Conservation (phyloP, 352 stramenopile species). For the Pythium aristosporum region DNA sequence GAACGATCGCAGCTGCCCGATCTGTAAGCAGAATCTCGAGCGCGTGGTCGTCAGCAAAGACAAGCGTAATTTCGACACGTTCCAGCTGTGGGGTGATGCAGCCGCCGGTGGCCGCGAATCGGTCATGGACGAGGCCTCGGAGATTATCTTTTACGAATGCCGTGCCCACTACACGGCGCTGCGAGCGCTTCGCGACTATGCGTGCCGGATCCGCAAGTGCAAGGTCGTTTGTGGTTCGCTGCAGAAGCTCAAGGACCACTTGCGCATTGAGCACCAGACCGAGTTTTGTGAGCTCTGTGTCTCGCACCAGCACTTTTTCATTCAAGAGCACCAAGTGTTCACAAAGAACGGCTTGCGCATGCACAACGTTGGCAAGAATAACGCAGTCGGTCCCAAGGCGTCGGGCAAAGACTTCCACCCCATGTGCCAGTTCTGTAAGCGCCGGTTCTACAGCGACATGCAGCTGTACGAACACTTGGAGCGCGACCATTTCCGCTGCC, state of each 20-base stretch:
- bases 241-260: conserved; percentile 65
- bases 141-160: conserved; percentile 81
- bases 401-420: conserved; percentile 81
- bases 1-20: conserved; percentile 75
- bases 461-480: conserved; percentile 87
- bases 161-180: conserved; percentile 58
- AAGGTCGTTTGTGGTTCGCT: conserved; percentile 50
- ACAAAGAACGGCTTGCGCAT: conserved; percentile 64
- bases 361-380: conserved; percentile 60
- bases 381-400: conserved; percentile 41
- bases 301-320: conserved; percentile 74
- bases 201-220: conserved; percentile 66
- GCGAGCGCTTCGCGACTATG: conserved; percentile 54
- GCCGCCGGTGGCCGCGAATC: conserved; percentile 47
- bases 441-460: conserved; percentile 82
- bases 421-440: conserved; percentile 88
- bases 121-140: conserved; percentile 64
- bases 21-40: conserved; percentile 74
- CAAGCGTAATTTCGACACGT: conserved; percentile 55
- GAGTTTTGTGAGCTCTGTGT: conserved; percentile 83
- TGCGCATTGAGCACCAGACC: conserved; percentile 58
- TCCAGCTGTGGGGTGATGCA: conserved; percentile 75
- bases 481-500: conserved; percentile 90
- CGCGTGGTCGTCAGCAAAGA: conserved; percentile 62
- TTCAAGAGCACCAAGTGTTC: conserved; percentile 81